Evolutionary conservation across 495 filamentous ascomycete species (phyloP).

Genomic region (Podospora pseudoanserina): DNA sequence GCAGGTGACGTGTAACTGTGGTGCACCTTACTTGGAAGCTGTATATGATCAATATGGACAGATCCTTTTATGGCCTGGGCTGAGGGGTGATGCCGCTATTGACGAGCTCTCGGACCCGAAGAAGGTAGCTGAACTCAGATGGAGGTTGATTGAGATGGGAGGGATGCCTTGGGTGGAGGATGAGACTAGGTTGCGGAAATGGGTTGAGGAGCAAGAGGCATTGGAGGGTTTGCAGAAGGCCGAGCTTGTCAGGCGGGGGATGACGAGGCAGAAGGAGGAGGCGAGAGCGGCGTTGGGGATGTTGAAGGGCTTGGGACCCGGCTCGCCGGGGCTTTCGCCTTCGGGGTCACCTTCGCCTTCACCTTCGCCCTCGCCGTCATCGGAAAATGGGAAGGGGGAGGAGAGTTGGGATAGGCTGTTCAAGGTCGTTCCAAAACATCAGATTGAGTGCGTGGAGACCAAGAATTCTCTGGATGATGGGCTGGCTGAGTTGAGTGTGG

Average conservation of each 20-base stretch:
- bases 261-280: not conserved
- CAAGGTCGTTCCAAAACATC: conserved; percentile 4
- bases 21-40: conserved; percentile 26
- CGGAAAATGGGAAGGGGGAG: not conserved
- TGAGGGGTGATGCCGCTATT: conserved; percentile 31
- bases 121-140: conserved; percentile 28
- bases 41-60: conserved; percentile 36
- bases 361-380: too few species aligned
- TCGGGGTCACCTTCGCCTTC: not conserved
- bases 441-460: conserved; percentile 4
- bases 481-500: not conserved
- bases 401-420: not conserved
- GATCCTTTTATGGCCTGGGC: conserved; percentile 33
- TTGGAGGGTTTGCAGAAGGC: not conserved
- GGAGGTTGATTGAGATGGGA: conserved; percentile 29
- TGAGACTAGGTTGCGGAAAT: not conserved
- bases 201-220: not conserved
- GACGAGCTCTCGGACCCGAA: conserved; percentile 26
- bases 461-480: conserved; percentile 16
- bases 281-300: not conserved
- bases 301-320: not conserved
- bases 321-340: not conserved
- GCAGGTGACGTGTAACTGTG: conserved; percentile 17
- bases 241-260: conserved; percentile 11
- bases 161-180: conserved; percentile 16